Evolutionary conservation across 345 rosid genomes (phyloP).

Genomic region (Xanthoceras sorbifolium): DNA sequence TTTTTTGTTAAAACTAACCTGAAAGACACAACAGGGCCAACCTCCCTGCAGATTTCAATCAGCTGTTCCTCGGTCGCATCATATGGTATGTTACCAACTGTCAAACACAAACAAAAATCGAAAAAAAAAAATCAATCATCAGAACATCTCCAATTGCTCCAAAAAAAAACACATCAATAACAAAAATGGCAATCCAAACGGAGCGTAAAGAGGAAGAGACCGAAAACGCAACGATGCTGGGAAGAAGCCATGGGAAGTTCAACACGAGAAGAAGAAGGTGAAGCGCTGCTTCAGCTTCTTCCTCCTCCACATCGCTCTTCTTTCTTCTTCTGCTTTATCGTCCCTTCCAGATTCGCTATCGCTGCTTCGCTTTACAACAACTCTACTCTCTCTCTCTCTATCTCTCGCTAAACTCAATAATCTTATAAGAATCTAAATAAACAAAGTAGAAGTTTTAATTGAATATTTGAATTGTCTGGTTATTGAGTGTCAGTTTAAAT

Average conservation of each 20-base stretch:
- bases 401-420: neutral
- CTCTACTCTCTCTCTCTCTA: neutral
- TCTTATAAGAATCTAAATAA: neutral
- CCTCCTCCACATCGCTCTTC: constrained; percentile 27
- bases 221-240: constrained; percentile 97
- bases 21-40: constrained; percentile 98
- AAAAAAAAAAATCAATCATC: neutral
- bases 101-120: constrained; percentile 8
- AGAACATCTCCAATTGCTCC: neutral
- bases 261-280: constrained; percentile 56
- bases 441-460: neutral
- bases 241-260: constrained; percentile 76
- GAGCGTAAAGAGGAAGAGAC: constrained; percentile 34
- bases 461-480: neutral
- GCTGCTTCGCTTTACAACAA: neutral
- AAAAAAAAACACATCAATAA: neutral
- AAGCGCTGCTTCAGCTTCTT: constrained; percentile 69
- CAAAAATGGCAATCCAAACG: constrained; percentile 11
- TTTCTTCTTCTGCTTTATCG: neutral
- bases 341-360: neutral
- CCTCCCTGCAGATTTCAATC: constrained; percentile 94
- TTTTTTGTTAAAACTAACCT: constrained; percentile 54
- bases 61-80: constrained; percentile 98
- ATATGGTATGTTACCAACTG: constrained; percentile 99
- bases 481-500: neutral